phyloP scores from a whole-genome alignment of 2,329 filamentous ascomycete species.

The Domatiomyces catenatus region DNA sequence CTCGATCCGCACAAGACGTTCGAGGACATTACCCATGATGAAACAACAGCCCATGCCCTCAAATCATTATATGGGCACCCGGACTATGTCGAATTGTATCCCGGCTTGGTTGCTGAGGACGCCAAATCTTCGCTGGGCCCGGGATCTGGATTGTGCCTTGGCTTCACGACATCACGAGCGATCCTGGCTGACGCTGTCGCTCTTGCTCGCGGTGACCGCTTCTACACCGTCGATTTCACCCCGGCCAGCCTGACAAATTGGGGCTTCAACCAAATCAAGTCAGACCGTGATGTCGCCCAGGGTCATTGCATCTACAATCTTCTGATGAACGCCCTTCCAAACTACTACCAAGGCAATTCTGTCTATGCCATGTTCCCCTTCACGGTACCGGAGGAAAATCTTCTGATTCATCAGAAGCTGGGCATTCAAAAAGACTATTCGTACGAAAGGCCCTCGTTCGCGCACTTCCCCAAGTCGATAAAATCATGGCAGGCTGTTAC shows the following conservation, averaged over 20 bases:
- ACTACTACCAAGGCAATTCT: slow-evolving; percentile 33
- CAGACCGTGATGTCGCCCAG: slow-evolving; percentile 29
- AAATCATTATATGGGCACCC: slow-evolving; percentile 47
- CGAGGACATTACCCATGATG: slow-evolving; percentile 42
- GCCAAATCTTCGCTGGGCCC: slow-evolving; percentile 25
- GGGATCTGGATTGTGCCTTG: slow-evolving; percentile 25
- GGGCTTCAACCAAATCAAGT: slow-evolving; percentile 28
- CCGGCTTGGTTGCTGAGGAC: slow-evolving; percentile 41
- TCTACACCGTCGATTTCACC: slow-evolving; percentile 32
- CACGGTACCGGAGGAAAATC: slow-evolving; percentile 33
- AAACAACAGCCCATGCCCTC: slow-evolving; percentile 40
- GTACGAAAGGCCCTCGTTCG: slow-evolving; percentile 22
- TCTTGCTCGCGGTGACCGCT: slow-evolving; percentile 32
- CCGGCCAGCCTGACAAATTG: slow-evolving; percentile 32
- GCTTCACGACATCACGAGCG: slow-evolving; percentile 27
- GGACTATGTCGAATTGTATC: slow-evolving; percentile 55
- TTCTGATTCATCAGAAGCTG: slow-evolving; percentile 28
- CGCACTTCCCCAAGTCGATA: slow-evolving; percentile 25
- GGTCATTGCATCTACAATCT: slow-evolving; percentile 38
- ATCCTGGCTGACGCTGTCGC: slow-evolving; percentile 34
- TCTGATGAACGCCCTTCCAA: slow-evolving; percentile 35
- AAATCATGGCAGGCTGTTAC: slow-evolving; percentile 32
- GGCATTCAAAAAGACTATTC: slow-evolving; percentile 29
- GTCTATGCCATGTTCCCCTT: slow-evolving; percentile 37
- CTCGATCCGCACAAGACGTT: slow-evolving; percentile 43